These are phyloP conservation scores for Farysia itapuensis DNA, from an alignment of 1,284 basidiomycete genomes.

Conservation along the genomic window DNA sequence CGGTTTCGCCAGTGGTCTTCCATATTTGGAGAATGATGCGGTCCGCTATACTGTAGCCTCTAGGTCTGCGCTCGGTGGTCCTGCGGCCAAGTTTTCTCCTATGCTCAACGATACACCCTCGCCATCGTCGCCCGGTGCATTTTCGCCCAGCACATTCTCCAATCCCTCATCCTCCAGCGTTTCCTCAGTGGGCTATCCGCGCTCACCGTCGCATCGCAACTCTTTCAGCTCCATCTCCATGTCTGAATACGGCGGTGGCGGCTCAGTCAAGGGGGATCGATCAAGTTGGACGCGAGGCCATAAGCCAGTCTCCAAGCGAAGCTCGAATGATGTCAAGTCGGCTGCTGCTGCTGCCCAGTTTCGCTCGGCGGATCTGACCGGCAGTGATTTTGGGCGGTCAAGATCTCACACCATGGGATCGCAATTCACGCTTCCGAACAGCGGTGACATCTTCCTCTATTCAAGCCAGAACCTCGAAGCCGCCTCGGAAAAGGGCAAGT, in stretches of 20 bases:
- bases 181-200: conserved; percentile 22
- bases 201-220: conserved; percentile 28
- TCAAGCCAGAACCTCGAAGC: conserved; percentile 18
- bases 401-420: conserved; percentile 31
- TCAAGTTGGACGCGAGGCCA: conserved; percentile 30
- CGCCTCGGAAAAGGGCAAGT: conserved; percentile 5
- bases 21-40: no score
- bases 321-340: conserved; percentile 17
- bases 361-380: conserved; percentile 5
- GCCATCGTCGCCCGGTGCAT: conserved; percentile 14
- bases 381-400: conserved; percentile 10
- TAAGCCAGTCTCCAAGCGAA: conserved; percentile 24
- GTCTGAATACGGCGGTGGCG: conserved; percentile 23
- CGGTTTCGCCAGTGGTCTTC: no score
- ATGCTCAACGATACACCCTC: background rate
- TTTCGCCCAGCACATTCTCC: conserved; percentile 31
- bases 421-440: conserved; percentile 11
- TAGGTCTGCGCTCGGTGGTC: no score
- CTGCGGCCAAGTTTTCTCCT: background rate
- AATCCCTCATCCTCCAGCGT: conserved; percentile 36
- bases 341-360: background rate
- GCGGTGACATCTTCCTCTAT: conserved; percentile 30
- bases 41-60: no score
- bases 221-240: conserved; percentile 36
- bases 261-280: conserved; percentile 25